phyloP scores from a whole-genome alignment of 2,329 filamentous ascomycete species.

The Didymellaceae sp. region DNA sequence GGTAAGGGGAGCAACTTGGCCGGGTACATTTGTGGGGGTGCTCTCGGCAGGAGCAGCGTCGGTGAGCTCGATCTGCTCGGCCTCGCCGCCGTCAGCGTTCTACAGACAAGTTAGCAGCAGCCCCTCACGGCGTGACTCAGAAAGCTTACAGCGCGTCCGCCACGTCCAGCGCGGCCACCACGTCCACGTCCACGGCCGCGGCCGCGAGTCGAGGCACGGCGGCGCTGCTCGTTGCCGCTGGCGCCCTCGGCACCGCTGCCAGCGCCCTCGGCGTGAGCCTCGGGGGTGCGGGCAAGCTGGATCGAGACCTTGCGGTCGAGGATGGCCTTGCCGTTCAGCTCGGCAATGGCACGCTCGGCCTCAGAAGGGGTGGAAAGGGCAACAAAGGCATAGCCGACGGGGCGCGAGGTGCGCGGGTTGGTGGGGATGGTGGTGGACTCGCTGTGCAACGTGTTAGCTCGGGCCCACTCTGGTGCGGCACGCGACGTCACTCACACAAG shows the following conservation, averaged over 20 bases:
- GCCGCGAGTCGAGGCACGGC: conserved; percentile 62
- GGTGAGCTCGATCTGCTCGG: conserved; percentile 55
- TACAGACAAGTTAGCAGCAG: conserved; percentile 1
- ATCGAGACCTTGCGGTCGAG: conserved; percentile 99
- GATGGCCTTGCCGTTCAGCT: conserved; percentile 97
- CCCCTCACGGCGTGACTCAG: neutral
- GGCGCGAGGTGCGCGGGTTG: conserved; percentile 98
- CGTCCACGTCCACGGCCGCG: conserved; percentile 66
- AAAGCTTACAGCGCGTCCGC: conserved; percentile 71
- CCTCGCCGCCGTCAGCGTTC: conserved; percentile 56
- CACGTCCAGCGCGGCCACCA: conserved; percentile 66
- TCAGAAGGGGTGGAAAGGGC: conserved; percentile 94
- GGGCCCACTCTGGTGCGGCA: conserved; percentile 22
- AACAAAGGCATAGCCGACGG: conserved; percentile 98
- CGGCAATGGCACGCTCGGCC: conserved; percentile 91
- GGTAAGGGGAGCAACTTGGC: conserved; percentile 58
- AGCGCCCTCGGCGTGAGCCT: conserved; percentile 77
- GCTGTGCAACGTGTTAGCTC: conserved; percentile 59
- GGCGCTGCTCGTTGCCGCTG: conserved; percentile 68
- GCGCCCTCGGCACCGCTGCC: conserved; percentile 75
- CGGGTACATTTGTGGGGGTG: conserved; percentile 58
- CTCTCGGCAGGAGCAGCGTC: conserved; percentile 53
- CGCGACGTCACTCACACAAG: conserved; percentile 79
- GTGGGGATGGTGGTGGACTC: conserved; percentile 99
- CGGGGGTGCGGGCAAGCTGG: conserved; percentile 96